Percentiles rank a stretch among this genome's conserved stretches.
Evolutionary conservation across 2,329 filamentous ascomycete genomes (phyloP).

Genomic region (Scedosporium aurantiacum): DNA sequence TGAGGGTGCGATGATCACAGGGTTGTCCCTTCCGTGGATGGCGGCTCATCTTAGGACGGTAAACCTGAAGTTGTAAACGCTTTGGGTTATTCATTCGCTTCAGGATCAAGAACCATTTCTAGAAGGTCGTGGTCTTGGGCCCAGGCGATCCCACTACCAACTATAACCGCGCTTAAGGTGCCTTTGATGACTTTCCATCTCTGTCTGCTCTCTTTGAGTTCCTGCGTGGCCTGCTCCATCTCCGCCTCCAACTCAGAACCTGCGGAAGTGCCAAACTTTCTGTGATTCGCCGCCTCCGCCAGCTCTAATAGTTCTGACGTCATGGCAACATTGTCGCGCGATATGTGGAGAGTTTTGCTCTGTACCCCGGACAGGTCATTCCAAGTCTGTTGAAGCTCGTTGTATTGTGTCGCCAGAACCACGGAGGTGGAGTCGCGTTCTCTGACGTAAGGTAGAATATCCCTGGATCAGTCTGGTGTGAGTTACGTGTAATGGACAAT

Average conservation of each 20-base stretch:
- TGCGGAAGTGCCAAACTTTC: conserved; percentile 41
- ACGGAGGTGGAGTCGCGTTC: conserved; percentile 58
- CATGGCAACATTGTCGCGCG: conserved; percentile 50
- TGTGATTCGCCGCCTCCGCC: conserved; percentile 41
- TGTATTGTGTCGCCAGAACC: conserved; percentile 47
- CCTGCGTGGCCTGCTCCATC: conserved; percentile 45
- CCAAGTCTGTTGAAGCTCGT: conserved; percentile 37
- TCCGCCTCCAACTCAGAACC: conserved; percentile 42
- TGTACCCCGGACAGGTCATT: conserved; percentile 45
- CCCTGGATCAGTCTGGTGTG: conserved; percentile 34
- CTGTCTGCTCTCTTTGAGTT: conserved; percentile 51
- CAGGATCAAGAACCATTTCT: conserved; percentile 60
- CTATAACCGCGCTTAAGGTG: conserved; percentile 66
- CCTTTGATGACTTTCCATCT: conserved; percentile 68
- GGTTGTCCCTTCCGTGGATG: too few relatives aligned
- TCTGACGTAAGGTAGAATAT: conserved; percentile 54
- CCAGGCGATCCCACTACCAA: conserved; percentile 77
- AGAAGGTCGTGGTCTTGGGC: conserved; percentile 55
- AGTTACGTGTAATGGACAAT: background rate
- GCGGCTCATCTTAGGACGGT: too few relatives aligned
- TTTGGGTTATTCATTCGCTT: conserved; percentile 27
- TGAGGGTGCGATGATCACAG: too few relatives aligned
- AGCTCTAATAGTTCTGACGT: conserved; percentile 53
- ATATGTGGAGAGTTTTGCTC: conserved; percentile 43
- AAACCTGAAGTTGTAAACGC: too few relatives aligned